These are phyloP conservation scores for Pharus latifolius DNA, from an alignment of 176 grass and related monocot genomes.

Conservation along the genomic window DNA sequence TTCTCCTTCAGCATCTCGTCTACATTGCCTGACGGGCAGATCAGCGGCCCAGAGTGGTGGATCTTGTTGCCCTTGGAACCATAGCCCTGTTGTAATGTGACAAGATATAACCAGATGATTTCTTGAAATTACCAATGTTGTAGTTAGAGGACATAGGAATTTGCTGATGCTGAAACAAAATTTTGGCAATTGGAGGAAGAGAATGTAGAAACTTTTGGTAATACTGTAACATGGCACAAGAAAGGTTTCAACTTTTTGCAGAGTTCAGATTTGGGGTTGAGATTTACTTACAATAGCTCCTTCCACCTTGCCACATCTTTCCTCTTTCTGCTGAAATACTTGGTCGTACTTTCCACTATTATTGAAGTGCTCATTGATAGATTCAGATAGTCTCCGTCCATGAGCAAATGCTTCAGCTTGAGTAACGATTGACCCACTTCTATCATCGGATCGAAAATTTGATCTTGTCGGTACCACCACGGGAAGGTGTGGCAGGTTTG, in stretches of 20 bases:
- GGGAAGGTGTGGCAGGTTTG: slow-evolving; percentile 2
- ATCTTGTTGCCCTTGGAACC: slow-evolving; percentile 82
- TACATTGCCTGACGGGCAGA: slow-evolving; percentile 55
- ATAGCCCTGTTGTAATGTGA: slow-evolving; percentile 43
- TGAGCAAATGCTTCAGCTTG: slow-evolving; percentile 41
- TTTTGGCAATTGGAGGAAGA: too few species aligned
- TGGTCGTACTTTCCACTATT: slow-evolving; percentile 48
- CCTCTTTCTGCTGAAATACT: slow-evolving; percentile 48
- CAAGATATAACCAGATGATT: neutral
- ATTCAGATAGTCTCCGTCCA: slow-evolving; percentile 55
- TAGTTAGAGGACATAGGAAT: too few species aligned
- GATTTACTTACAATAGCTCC: slow-evolving; percentile 64
- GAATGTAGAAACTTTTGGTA: too few species aligned
- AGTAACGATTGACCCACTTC: neutral
- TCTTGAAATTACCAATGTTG: too few species aligned
- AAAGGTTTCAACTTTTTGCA: neutral
- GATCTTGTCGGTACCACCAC: slow-evolving; percentile 27
- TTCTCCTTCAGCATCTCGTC: slow-evolving; percentile 98
- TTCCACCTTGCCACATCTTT: slow-evolving; percentile 31
- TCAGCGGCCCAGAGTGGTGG: slow-evolving; percentile 84
- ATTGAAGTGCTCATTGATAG: slow-evolving; percentile 53
- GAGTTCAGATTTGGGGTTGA: neutral
- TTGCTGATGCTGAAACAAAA: too few species aligned
- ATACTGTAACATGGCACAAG: too few species aligned
- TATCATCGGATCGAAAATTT: slow-evolving; percentile 18